Conservation (phyloP, 257 asterid species). For the Lantana camara region DNA sequence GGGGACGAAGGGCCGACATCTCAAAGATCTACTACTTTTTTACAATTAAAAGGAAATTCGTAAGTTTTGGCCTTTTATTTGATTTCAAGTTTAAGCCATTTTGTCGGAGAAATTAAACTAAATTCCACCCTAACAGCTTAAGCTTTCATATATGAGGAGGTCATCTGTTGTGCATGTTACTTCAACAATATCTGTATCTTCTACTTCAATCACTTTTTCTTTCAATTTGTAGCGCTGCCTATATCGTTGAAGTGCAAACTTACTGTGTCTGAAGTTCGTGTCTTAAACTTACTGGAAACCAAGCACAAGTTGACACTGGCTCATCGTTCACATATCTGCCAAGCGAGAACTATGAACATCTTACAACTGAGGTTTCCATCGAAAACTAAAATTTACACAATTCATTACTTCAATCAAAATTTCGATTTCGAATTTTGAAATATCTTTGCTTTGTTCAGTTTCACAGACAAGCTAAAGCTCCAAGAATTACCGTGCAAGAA, state of each 20-base stretch:
- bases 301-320: constrained; percentile 74
- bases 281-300: constrained; percentile 52
- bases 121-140: no score
- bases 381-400: constrained; percentile 2
- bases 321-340: constrained; percentile 83
- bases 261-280: constrained; percentile 63
- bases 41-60: constrained; percentile 43
- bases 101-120: no score
- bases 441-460: constrained; percentile 46
- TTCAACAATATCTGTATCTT: no score
- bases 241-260: constrained; percentile 58
- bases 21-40: constrained; percentile 61
- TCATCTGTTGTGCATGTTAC: no score
- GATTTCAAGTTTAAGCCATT: constrained; percentile 5
- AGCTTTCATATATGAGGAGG: no score
- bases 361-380: constrained; percentile 58
- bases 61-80: constrained; percentile 35
- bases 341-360: constrained; percentile 41
- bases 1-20: constrained; percentile 76
- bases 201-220: constrained; percentile 1
- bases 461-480: constrained; percentile 50
- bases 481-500: constrained; percentile 39
- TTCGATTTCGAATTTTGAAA: background rate
- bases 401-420: background rate
- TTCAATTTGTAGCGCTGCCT: constrained; percentile 40